A percentile compares a stretch with the other conserved stretches of the same genome.
Evolutionary conservation across 768 basidiomycete species (phyloP).

Genomic region (Leccinum uliginosum): DNA sequence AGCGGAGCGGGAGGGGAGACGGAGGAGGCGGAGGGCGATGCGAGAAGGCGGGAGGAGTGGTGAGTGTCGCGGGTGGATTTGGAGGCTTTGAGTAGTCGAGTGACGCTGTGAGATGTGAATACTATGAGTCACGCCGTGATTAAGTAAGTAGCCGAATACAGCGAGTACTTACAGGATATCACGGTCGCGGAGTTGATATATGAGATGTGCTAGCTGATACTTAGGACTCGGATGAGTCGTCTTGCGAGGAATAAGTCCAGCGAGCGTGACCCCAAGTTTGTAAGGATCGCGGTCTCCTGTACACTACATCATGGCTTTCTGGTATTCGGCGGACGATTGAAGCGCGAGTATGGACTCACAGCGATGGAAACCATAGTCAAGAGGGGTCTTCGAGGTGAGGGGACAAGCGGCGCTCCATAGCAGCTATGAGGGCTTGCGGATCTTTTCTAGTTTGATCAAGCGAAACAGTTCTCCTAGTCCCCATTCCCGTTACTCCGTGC

Average conservation of each 20-base stretch:
- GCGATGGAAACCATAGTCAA: constrained; percentile 43
- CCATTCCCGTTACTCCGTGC: no score
- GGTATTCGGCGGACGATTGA: constrained; percentile 38
- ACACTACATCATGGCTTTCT: constrained; percentile 49
- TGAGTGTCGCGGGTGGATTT: constrained; percentile 43
- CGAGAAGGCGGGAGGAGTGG: constrained; percentile 28
- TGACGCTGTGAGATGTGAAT: constrained; percentile 47
- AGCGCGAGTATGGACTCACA: constrained; percentile 46
- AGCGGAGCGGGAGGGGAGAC: constrained; percentile 33
- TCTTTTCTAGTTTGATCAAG: constrained; percentile 44
- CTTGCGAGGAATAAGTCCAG: constrained; percentile 48
- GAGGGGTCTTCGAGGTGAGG: constrained; percentile 40
- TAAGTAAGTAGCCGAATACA: background rate
- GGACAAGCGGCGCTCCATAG: constrained; percentile 42
- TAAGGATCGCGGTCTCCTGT: constrained; percentile 46
- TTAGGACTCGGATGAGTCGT: no score
- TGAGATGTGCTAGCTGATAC: no score
- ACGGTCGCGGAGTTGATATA: constrained; percentile 60
- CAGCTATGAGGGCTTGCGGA: constrained; percentile 43
- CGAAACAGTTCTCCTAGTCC: no score
- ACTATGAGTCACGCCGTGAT: no score
- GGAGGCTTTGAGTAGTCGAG: constrained; percentile 74
- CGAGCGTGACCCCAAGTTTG: constrained; percentile 45
- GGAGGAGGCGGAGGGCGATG: constrained; percentile 40
- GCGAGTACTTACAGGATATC: constrained; percentile 72